phyloP scores from a whole-genome alignment of 1,284 basidiomycete species.

The Somion occarium region DNA sequence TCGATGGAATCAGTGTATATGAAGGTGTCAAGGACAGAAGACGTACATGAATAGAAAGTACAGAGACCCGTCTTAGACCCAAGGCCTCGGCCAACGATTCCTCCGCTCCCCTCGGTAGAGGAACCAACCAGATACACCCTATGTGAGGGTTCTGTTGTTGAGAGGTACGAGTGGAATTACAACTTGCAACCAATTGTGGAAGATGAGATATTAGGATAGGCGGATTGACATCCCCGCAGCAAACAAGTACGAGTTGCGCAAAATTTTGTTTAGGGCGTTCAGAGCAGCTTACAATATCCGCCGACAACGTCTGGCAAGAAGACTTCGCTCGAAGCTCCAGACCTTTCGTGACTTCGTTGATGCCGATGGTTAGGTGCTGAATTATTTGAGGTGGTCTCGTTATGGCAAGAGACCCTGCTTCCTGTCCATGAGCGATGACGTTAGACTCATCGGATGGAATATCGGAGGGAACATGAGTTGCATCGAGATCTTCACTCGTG shows the following conservation, averaged over 20 bases:
- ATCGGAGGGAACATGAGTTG: not conserved
- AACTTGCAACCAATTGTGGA: slow-evolving; percentile 67
- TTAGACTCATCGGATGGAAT: not conserved
- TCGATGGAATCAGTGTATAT: slow-evolving; percentile 1
- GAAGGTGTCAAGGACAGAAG: not conserved
- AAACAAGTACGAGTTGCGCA: slow-evolving; percentile 52
- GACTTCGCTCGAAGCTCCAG: slow-evolving; percentile 58
- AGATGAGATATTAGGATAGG: slow-evolving; percentile 65
- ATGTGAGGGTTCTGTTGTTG: slow-evolving; percentile 11
- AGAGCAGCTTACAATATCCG: slow-evolving; percentile 2
- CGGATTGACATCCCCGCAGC: slow-evolving; percentile 71
- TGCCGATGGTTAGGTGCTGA: slow-evolving; percentile 60
- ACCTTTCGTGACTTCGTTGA: slow-evolving; percentile 76
- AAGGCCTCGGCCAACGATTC: slow-evolving; percentile 52
- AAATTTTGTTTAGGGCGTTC: slow-evolving; percentile 20
- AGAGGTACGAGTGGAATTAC: slow-evolving; percentile 43
- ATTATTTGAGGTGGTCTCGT: slow-evolving; percentile 23
- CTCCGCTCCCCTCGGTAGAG: slow-evolving; percentile 72
- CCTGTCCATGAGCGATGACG: not conserved
- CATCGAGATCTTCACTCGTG: not conserved
- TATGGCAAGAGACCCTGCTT: not conserved
- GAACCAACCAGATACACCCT: slow-evolving; percentile 51
- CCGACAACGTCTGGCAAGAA: slow-evolving; percentile 24
- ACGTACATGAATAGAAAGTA: slow-evolving; percentile 58
- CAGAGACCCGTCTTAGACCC: slow-evolving; percentile 67